These are phyloP conservation scores for Umbelopsis sp. DNA, from an alignment of 192 early-diverging fungal genomes.

Conservation along the genomic window DNA sequence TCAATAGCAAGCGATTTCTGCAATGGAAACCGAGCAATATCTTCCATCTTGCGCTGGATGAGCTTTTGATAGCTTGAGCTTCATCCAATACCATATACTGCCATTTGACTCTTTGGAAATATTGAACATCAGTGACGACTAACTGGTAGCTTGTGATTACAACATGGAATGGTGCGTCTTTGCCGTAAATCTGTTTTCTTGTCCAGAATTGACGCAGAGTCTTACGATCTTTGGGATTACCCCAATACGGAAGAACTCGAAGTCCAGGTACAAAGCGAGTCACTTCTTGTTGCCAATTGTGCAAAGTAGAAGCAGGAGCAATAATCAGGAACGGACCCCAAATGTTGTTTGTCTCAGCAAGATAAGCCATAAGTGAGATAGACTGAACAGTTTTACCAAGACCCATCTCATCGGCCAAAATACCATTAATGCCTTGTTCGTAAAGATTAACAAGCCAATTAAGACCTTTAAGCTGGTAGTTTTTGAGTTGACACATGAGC, in stretches of 20 bases:
- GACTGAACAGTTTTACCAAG: constrained; percentile 80
- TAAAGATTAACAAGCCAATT: constrained; percentile 88
- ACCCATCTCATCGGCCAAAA: constrained; percentile 87
- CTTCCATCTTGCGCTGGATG: constrained; percentile 86
- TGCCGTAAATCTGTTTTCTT: constrained; percentile 72
- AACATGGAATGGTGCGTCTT: constrained; percentile 85
- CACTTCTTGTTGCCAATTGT: constrained; percentile 94
- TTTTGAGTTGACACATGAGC: constrained; percentile 84
- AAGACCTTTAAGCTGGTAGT: constrained; percentile 82
- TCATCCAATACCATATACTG: constrained; percentile 97
- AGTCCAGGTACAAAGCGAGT: constrained; percentile 79
- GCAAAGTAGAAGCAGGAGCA: constrained; percentile 84
- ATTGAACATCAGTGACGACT: constrained; percentile 78
- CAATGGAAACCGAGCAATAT: constrained; percentile 81
- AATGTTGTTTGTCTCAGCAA: constrained; percentile 84
- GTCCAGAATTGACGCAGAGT: constrained; percentile 79
- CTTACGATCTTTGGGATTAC: constrained; percentile 80
- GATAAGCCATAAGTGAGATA: constrained; percentile 85
- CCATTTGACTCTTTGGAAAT: constrained; percentile 87
- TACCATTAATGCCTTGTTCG: constrained; percentile 91
- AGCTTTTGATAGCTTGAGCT: constrained; percentile 93
- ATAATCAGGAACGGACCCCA: constrained; percentile 94
- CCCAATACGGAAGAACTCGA: constrained; percentile 86
- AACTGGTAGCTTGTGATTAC: constrained; percentile 91
- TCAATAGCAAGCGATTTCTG: constrained; percentile 83